Base-by-base conservation (phyloP, 2,329 filamentous ascomycete genomes). In the Trichoderma sp. region DNA sequence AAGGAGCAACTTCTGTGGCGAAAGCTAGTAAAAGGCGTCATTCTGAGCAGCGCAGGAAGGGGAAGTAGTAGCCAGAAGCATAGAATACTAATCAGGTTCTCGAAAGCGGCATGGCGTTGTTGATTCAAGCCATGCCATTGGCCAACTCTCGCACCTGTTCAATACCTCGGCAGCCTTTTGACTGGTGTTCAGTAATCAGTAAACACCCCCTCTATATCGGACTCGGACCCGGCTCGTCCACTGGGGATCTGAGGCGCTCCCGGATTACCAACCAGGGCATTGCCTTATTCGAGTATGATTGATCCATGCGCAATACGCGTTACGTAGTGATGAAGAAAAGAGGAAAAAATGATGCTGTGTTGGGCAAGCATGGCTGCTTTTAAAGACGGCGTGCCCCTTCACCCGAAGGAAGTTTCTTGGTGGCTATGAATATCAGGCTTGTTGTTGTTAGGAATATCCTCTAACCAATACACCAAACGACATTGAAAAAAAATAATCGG, bases 191-290 rank as follows among this genome's bases (percentile, higher is more conserved):
- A 65, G 50, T 65, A 65, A 65, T 65, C 63, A 8, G 0, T 15
- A 57, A 57, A 57, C 35, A 9, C n/a, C 52, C 63, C 3, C 52
- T 57, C 45, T 17, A 57, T 65, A 32, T 48, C 63, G 63, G 63
- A 65, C 37, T 48, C 63, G 63, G 63, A 65, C 37, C 63, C 52
- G 52, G 63, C 37, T 32, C 58, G 52, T 42, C 15, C 19, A 34
- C 63, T 37, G 50, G 29, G 22, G 63, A 48, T 65, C 48, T 45
- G 39, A 42, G 25, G 50, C 50, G 27, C 29, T 64, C 27, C 63
- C 52, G 19, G 42, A 50, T 63, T 63, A 63, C 42, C 29, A 63
- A 63, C 32, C 29, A 50, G 59, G 6, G 22, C 5, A 13, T 54
- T 52, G 56, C 2, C 48, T 52, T 34, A 17, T 34, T 5, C 1